Evolutionary conservation across 2,329 filamentous ascomycete genomes (phyloP), one percentile per base, ranked within the genome.

Genomic region (Paraconiothyrium sp.): DNA sequence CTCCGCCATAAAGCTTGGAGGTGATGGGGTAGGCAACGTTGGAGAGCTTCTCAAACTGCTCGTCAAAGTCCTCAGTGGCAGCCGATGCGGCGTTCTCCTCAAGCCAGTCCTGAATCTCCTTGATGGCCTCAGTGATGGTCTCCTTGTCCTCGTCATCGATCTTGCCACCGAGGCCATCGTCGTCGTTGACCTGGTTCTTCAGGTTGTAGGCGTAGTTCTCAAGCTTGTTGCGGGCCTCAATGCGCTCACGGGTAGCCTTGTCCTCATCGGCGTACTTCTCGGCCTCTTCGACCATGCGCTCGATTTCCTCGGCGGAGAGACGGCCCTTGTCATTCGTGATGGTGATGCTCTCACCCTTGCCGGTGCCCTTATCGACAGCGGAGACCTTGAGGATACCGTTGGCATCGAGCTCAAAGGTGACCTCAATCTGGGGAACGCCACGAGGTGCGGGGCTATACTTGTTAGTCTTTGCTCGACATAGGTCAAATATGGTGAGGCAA

Each of bases 261-360:
- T 99, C 95, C 84, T 98, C 95, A 82, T 99, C 95, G 78, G 95
- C 95, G 80, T 94, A 98, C 85, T 97, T 92, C 89, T 98, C 95
- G 64, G 95, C 95, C 84, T 99, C 95, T 72, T 91, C 90, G 68
- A 99, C 93, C 95, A 99, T 99, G 82, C 95, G 95, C 82, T 98
- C 94, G 74, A 99, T 99, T 83, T 99, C 95, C 73, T 99, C 95
- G 77, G 91, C 91, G 74, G 91, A 93, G 56, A 99, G 90, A 81
- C 95, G 94, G 72, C 95, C 95, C 90, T 98, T 98, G 85, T 99
- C 95, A 85, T 99, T 98, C 84, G 92, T 98, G 80, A 99, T 99
- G 74, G 95, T 98, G 82, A 99, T 98, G 67, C 91, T 93, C 87
- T 99, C 93, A 67, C 88, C 89, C 88, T 98, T 97, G 82, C 95